phyloP scores from a whole-genome alignment of 257 asterid species.

The Craterostigma plantagineum region DNA sequence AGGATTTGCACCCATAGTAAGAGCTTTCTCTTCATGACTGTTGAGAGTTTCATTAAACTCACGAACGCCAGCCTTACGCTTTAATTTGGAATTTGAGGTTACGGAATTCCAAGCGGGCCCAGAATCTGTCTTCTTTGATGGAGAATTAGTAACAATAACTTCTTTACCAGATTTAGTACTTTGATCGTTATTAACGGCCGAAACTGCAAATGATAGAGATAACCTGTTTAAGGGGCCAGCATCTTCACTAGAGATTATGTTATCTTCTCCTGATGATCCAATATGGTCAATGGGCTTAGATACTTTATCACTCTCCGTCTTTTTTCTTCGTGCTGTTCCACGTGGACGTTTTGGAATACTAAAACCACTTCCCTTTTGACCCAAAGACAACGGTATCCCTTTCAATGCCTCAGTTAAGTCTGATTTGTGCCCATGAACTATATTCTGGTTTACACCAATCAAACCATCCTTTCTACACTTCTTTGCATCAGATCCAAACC shows the following conservation, averaged over 20 bases:
- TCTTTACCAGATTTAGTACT: constrained; percentile 11
- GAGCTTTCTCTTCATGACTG: constrained; percentile 17
- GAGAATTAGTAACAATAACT: constrained; percentile 12
- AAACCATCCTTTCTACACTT: constrained; percentile 38
- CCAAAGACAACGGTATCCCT: constrained; percentile 43
- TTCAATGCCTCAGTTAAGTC: constrained; percentile 19
- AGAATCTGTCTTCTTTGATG: constrained; percentile 10
- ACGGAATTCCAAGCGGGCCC: constrained; percentile 18
- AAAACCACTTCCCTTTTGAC: constrained; percentile 34
- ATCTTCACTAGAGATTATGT: constrained; percentile 16
- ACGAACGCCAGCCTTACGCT: constrained; percentile 22
- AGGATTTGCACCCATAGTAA: constrained; percentile 16
- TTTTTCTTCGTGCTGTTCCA: constrained; percentile 51
- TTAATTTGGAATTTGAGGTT: constrained; percentile 16
- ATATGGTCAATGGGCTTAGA: constrained; percentile 15
- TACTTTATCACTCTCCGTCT: constrained; percentile 17
- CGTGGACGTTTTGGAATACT: constrained; percentile 79
- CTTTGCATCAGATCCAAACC: constrained; percentile 32
- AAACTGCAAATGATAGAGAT: constrained; percentile 13
- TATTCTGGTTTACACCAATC: constrained; percentile 16
- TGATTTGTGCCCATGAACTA: constrained; percentile 17
- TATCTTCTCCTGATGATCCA: constrained; percentile 20
- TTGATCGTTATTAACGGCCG: constrained; percentile 10
- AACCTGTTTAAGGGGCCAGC: constrained; percentile 19
- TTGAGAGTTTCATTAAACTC: constrained; percentile 20